Evolutionary conservation across 1,284 basidiomycete genomes (phyloP), one percentile per base, ranked within the genome.

Genomic region (Earliella scabrosa): DNA sequence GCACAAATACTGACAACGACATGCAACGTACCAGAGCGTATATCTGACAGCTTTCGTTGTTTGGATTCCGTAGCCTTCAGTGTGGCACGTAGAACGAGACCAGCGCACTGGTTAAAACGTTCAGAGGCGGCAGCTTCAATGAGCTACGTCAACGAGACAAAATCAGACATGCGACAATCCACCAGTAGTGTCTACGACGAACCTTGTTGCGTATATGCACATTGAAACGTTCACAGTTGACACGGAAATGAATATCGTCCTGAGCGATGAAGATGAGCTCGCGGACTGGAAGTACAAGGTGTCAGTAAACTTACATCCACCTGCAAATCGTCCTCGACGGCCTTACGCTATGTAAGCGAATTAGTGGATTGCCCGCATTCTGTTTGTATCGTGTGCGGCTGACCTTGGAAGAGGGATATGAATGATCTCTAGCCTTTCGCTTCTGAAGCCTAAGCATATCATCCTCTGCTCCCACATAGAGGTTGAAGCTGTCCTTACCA

Each of bases 201-300:
- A 92, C 93, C 71, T 90, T 82, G 72, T 97, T 96, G 32, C 97
- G 89, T 46, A 98, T 86, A 65, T 93, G 88, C 31, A 95, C 79
- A 64, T 93, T 88, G 73, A 96, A 97, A 63, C 87, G 90, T 63
- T 96, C 90, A 67, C 88, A 91, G 73, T 97, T 95, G 51, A 98
- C 82, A 43, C 90, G 85, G 68, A 95, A 90, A 73, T 89, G 89
- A 21, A 90, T 81, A 3, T 78, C 77, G 20, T 88, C 83, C 92
- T 95, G 23, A 5, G 57, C 2, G 34, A n/a, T 56, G 52, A 21
- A 11, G 50, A 46, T 34, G 18, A 20, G 36, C 21, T 23, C 26
- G 20, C 8, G 1, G 29, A n/a, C 14, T 26, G 45, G 29, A 14
- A 26, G 5, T 9, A 5, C 11, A 26, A 6, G 8, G 11, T 11